phyloP scores from a whole-genome alignment of 352 stramenopile genomes.

The Phytophthora agathidicida region DNA sequence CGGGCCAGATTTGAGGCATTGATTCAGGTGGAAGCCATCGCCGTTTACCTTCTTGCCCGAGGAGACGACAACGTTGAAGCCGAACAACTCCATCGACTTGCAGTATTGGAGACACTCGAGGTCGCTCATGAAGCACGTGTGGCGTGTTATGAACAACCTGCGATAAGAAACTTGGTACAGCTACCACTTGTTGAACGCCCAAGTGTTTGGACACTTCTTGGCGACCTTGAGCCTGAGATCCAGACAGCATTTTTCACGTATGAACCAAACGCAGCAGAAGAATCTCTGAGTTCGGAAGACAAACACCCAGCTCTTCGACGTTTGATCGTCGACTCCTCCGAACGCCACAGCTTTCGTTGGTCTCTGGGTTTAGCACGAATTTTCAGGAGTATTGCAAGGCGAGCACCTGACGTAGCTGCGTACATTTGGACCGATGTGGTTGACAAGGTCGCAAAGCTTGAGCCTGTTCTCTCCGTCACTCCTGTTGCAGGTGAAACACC shows the following conservation, averaged over 20 bases:
- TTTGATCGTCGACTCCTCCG: conserved; percentile 15
- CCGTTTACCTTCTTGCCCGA: conserved; percentile 60
- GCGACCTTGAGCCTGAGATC: conserved; percentile 35
- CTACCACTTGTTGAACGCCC: conserved; percentile 16
- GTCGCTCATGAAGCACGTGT: conserved; percentile 26
- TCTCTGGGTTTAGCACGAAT: conserved; percentile 52
- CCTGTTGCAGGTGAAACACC: background rate
- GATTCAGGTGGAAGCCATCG: conserved; percentile 64
- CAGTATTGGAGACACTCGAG: conserved; percentile 40
- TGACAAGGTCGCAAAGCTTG: conserved; percentile 66
- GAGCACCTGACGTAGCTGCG: conserved; percentile 54
- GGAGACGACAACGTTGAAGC: conserved; percentile 42
- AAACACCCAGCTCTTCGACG: conserved; percentile 10
- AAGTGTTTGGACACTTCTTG: conserved; percentile 33
- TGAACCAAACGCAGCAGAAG: background rate
- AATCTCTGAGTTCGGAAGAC: background rate
- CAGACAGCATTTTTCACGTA: conserved; percentile 40
- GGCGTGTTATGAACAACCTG: conserved; percentile 4
- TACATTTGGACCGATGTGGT: conserved; percentile 74
- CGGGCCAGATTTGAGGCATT: conserved; percentile 52
- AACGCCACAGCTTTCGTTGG: conserved; percentile 60
- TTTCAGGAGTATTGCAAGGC: conserved; percentile 43
- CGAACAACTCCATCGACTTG: conserved; percentile 32
- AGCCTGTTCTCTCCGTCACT: conserved; percentile 54
- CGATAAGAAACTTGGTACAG: conserved; percentile 7